Evolutionary conservation across 495 filamentous ascomycete genomes (phyloP).

Genomic region (Penicillium daleae): DNA sequence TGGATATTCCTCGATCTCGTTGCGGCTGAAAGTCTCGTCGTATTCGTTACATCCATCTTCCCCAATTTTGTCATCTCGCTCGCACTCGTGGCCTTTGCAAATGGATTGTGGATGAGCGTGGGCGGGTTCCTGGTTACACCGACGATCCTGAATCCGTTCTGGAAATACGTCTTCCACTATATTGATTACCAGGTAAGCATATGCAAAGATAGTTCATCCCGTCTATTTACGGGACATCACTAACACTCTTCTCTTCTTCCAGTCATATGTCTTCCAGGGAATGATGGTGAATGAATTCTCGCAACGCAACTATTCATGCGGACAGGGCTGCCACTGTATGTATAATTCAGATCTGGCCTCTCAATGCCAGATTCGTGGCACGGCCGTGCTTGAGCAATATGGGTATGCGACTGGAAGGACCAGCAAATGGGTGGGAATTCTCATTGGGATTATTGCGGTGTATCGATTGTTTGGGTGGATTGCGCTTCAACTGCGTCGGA

Average conservation of each 20-base stretch:
- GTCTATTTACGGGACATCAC: not conserved
- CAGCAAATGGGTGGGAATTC: conserved; percentile 74
- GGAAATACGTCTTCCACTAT: conserved; percentile 82
- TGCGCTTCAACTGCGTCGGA: conserved; percentile 40
- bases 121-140: conserved; percentile 78
- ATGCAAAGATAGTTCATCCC: too few relatives aligned
- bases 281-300: conserved; percentile 90
- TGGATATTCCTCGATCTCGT: conserved; percentile 86
- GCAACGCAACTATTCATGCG: conserved; percentile 63
- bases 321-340: conserved; percentile 64
- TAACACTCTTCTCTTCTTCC: not conserved
- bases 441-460: conserved; percentile 71
- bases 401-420: conserved; percentile 64
- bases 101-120: conserved; percentile 86
- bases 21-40: conserved; percentile 79
- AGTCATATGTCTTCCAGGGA: conserved; percentile 80
- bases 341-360: conserved; percentile 63
- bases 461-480: conserved; percentile 68
- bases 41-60: conserved; percentile 70
- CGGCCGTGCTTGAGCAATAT: conserved; percentile 67
- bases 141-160: conserved; percentile 75
- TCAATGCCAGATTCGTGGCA: conserved; percentile 69
- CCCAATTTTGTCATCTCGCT: conserved; percentile 79
- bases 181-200: conserved; percentile 71
- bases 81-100: conserved; percentile 77